phyloP scores from a whole-genome alignment of 768 basidiomycete genomes.

The Tylopilus sp. region DNA sequence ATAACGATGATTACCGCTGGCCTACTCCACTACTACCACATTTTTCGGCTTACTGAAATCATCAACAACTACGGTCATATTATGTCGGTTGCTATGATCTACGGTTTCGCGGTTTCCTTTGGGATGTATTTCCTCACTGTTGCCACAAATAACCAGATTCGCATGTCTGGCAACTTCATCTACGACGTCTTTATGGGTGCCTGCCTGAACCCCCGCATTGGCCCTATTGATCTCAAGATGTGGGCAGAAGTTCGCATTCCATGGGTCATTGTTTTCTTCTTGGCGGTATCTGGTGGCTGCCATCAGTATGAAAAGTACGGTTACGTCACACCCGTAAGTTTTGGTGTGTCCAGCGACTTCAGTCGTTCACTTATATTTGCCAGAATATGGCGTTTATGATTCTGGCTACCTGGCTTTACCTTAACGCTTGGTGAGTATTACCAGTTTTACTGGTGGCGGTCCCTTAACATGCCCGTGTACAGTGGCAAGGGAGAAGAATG shows the following conservation, averaged over 20 bases:
- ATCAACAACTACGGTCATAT: constrained; percentile 95
- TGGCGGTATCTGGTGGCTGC: constrained; percentile 87
- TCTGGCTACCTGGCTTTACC: constrained; percentile 91
- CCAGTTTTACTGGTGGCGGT: background rate
- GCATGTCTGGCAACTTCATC: constrained; percentile 93
- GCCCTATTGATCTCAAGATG: constrained; percentile 94
- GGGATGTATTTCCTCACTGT: constrained; percentile 80
- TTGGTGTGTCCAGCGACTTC: background rate
- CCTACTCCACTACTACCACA: constrained; percentile 68
- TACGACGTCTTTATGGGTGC: constrained; percentile 99
- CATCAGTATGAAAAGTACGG: constrained; percentile 94
- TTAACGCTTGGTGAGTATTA: constrained; percentile 79
- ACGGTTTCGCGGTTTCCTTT: constrained; percentile 78
- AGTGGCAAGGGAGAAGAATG: constrained; percentile 93
- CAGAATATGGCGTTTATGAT: constrained; percentile 98
- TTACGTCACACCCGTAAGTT: constrained; percentile 82
- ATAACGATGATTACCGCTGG: constrained; percentile 73
- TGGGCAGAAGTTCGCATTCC: constrained; percentile 97
- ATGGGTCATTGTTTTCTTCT: constrained; percentile 94
- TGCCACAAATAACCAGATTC: constrained; percentile 71
- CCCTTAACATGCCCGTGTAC: constrained; percentile 1
- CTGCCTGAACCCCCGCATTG: constrained; percentile 88
- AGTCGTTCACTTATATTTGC: background rate
- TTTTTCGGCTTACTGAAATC: constrained; percentile 90
- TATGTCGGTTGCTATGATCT: constrained; percentile 94